A percentile compares a stretch with the other conserved stretches of the same genome.
Conservation (phyloP, 73 alveolate genomes). For the Loxodes magnus region DNA sequence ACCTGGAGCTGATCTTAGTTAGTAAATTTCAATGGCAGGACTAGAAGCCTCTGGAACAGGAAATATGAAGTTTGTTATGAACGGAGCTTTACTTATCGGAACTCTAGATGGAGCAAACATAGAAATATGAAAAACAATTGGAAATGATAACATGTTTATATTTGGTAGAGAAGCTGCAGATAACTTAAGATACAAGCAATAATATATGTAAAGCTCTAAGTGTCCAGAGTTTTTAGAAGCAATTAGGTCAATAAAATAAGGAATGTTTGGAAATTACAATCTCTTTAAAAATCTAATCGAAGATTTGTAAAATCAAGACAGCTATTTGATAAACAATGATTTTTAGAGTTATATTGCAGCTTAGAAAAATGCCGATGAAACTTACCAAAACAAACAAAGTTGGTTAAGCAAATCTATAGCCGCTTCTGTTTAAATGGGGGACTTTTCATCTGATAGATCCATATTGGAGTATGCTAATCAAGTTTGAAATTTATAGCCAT, state of each 20-base stretch:
- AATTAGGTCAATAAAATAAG: not conserved
- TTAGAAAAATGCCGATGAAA: conserved; percentile 47
- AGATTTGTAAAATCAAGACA: conserved; percentile 2
- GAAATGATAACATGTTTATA: conserved; percentile 73
- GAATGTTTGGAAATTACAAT: conserved; percentile 10
- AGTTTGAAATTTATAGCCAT: conserved; percentile 67
- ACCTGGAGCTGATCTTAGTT: conserved; percentile 96
- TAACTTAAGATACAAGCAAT: conserved; percentile 24
- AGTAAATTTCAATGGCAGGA: conserved; percentile 98
- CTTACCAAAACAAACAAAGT: conserved; percentile 33
- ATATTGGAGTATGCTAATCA: conserved; percentile 61
- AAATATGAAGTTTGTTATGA: conserved; percentile 86
- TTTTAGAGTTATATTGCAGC: conserved; percentile 19
- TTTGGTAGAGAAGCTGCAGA: conserved; percentile 46
- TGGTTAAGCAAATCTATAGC: conserved; percentile 67
- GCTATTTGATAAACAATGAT: conserved; percentile 3
- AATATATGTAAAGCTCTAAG: conserved; percentile 32
- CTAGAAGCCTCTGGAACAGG: conserved; percentile 83
- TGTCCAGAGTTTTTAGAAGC: not conserved
- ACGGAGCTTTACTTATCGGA: conserved; percentile 93
- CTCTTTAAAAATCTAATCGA: not conserved
- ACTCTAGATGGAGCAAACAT: conserved; percentile 98
- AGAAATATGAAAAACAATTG: conserved; percentile 96
- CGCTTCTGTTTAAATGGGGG: conserved; percentile 55
- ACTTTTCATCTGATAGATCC: conserved; percentile 75